Conservation (phyloP, 148 eudicot genomes). For the Rhododendron griersonianum region DNA sequence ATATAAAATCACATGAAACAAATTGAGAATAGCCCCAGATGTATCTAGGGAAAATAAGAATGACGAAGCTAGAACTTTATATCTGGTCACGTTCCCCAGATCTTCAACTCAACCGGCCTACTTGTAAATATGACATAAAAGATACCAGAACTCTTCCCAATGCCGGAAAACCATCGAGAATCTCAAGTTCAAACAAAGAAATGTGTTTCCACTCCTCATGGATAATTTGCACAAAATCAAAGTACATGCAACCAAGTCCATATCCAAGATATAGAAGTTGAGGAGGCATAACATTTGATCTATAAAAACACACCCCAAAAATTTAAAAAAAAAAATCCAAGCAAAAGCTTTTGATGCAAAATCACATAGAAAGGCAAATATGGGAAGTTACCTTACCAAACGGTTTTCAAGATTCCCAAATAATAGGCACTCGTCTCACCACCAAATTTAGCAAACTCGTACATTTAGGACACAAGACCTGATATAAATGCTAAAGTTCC, state of each 20-base stretch:
- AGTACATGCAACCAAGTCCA: not conserved
- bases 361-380: not conserved
- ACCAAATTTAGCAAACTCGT: not conserved
- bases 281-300: not conserved
- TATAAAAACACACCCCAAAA: not conserved
- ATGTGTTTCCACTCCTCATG: not conserved
- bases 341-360: not conserved
- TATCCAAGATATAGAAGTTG: not conserved
- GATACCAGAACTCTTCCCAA: not conserved
- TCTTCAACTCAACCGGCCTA: not conserved
- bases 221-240: conserved; percentile 1
- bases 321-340: not conserved
- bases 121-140: not conserved
- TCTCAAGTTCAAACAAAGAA: not conserved
- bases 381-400: not conserved
- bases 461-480: not conserved
- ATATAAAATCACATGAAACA: not conserved
- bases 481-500: not conserved
- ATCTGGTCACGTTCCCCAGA: not conserved
- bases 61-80: not conserved
- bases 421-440: not conserved
- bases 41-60: not conserved
- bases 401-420: not conserved
- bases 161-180: conserved; percentile 1
- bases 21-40: not conserved